phyloP scores from a whole-genome alignment of 768 basidiomycete species.

The Tylopilus sp. region DNA sequence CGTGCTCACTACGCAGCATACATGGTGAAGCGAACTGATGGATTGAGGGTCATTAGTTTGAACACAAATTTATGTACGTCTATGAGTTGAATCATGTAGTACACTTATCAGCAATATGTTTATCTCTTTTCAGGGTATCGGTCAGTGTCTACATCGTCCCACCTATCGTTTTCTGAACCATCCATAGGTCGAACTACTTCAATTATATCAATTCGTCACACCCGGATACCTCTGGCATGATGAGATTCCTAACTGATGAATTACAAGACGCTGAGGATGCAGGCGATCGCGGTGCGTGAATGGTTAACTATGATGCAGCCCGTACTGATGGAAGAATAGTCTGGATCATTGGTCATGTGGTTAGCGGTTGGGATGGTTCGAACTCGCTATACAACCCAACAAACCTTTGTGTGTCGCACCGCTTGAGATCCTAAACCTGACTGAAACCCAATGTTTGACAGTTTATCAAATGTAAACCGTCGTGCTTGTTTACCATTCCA shows the following conservation, averaged over 20 bases:
- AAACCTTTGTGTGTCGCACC: conserved; percentile 56
- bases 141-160: conserved; percentile 16
- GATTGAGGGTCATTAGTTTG: conserved; percentile 66
- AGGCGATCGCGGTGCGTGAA: conserved; percentile 59
- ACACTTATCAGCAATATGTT: background rate
- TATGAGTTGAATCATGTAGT: background rate
- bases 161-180: background rate
- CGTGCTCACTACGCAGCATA: conserved; percentile 71
- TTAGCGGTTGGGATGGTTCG: conserved; percentile 68
- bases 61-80: conserved; percentile 74
- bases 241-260: conserved; percentile 75
- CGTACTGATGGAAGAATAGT: conserved; percentile 29
- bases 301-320: background rate
- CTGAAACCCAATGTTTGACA: conserved; percentile 14
- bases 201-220: conserved; percentile 73
- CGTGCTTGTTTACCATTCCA: background rate
- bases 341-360: conserved; percentile 56
- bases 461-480: conserved; percentile 50
- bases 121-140: conserved; percentile 28
- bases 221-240: conserved; percentile 71
- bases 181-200: conserved; percentile 60
- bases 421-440: background rate
- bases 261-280: conserved; percentile 75
- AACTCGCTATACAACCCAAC: conserved; percentile 64
- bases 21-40: conserved; percentile 63